Base-by-base conservation (phyloP, 208 protist species). In the Kentomonas sorsogonicus region DNA sequence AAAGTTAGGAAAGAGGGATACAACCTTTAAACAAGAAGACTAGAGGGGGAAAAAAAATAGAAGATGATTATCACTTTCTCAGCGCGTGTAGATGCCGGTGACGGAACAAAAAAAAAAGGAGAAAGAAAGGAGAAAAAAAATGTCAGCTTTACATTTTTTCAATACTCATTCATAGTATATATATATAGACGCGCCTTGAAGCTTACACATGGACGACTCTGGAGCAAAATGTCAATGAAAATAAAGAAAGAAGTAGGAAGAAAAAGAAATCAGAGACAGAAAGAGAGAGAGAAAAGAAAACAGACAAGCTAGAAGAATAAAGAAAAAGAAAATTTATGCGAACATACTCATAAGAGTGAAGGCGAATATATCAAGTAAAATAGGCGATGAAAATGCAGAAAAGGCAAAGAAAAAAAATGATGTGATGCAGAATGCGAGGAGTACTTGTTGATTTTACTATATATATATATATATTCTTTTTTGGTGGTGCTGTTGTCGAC, bases 241-340 rank as follows among this genome's bases (percentile, higher is more conserved):
- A 51, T 2, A 9, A 51, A 51, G 29, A 23, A 3, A 16, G 20
- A 34, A 16, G 26, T 27, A 51, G 11, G 22, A 30, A 33, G 6
- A 23, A 60, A 46, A 48, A 48, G 23, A 30, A 13, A 22, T n/a
- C 36, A 36, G 10, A 1, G 9, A 48, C 0, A 34, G 29, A 22
- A 43, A 40, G 46, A 63, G 25, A 34, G 18, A 29, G 2, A 50
- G n/a, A 48, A 48, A 31, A 39, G 34, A 36, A 27, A 15, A 40
- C 7, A 56, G 22, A 46, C 57, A 58, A 58, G 25, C 1, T n/a
- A 7, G 18, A 33, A 47, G 27, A 46, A 41, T 41, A 41, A 18
- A 41, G 38, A 18, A 41, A 11, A 41, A 11, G 11, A 41, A 18
- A 18, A 41, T 48, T 48, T 27, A 26, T 48, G 22, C 25, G 11